phyloP scores from a whole-genome alignment of 1,284 basidiomycete species.

The Tylopilus orsonianus region DNA sequence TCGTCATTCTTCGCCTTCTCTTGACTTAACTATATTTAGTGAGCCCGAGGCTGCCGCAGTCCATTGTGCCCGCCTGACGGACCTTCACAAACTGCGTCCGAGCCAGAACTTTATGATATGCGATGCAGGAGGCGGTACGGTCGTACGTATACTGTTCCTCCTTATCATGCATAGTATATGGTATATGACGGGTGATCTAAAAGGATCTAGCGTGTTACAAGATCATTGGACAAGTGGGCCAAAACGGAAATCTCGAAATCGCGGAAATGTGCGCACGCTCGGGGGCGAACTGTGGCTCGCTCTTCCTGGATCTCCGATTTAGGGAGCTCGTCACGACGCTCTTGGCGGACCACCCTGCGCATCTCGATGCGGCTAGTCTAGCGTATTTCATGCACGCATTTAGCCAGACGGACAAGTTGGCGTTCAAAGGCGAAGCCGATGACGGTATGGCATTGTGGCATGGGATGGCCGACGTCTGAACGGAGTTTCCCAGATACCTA shows the following conservation, averaged over 20 bases:
- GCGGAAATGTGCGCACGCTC: slow-evolving; percentile 82
- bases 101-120: slow-evolving; percentile 80
- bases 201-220: slow-evolving; percentile 75
- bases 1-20: background rate
- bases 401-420: slow-evolving; percentile 81
- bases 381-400: slow-evolving; percentile 85
- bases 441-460: slow-evolving; percentile 51
- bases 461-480: slow-evolving; percentile 16
- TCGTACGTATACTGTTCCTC: slow-evolving; percentile 42
- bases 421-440: slow-evolving; percentile 66
- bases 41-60: slow-evolving; percentile 86
- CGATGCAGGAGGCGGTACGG: slow-evolving; percentile 82
- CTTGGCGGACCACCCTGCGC: slow-evolving; percentile 72
- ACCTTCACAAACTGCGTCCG: slow-evolving; percentile 70
- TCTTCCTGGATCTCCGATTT: slow-evolving; percentile 82
- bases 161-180: background rate
- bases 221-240: slow-evolving; percentile 72
- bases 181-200: slow-evolving; percentile 16
- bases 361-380: slow-evolving; percentile 73
- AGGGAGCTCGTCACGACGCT: slow-evolving; percentile 70
- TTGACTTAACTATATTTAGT: slow-evolving; percentile 32
- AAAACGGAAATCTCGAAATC: slow-evolving; percentile 74
- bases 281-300: slow-evolving; percentile 78
- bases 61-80: slow-evolving; percentile 75
- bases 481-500: slow-evolving; percentile 53